Evolutionary conservation across 78 protist species (phyloP).

Genomic region (Anaeramoeba flamelloides): DNA sequence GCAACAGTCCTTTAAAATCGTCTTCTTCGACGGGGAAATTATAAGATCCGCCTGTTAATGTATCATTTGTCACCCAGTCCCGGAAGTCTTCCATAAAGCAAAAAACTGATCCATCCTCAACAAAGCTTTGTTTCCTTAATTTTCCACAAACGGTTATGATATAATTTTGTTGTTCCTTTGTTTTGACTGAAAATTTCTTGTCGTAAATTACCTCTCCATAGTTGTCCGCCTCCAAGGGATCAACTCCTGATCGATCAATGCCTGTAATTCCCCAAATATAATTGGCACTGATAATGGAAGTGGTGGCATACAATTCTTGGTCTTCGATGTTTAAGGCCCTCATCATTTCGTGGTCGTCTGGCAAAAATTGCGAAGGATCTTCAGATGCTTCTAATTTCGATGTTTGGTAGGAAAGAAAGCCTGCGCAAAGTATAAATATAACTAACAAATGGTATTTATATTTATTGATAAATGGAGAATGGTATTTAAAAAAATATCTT

Average conservation of each 20-base stretch:
- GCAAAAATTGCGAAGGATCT: background rate
- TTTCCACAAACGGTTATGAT: background rate
- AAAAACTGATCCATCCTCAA: background rate
- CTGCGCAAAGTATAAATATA: background rate
- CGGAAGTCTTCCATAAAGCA: background rate
- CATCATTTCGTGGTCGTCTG: background rate
- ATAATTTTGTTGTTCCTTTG: background rate
- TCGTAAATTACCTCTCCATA: background rate
- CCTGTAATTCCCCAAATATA: background rate
- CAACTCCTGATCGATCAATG: background rate
- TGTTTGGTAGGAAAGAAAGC: background rate
- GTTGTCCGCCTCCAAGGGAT: background rate
- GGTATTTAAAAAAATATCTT: background rate
- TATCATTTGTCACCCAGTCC: background rate
- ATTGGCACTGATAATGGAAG: background rate
- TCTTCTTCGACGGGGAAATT: background rate
- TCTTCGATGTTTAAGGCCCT: background rate
- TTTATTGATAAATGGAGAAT: background rate
- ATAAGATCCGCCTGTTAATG: background rate
- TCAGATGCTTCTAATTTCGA: background rate
- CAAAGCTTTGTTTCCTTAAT: background rate
- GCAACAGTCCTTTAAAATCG: too few relatives aligned
- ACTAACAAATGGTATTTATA: background rate
- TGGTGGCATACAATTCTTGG: background rate
- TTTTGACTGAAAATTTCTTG: background rate